phyloP scores from a whole-genome alignment of 2,329 filamentous ascomycete species.

The Arachnomyces sp. region DNA sequence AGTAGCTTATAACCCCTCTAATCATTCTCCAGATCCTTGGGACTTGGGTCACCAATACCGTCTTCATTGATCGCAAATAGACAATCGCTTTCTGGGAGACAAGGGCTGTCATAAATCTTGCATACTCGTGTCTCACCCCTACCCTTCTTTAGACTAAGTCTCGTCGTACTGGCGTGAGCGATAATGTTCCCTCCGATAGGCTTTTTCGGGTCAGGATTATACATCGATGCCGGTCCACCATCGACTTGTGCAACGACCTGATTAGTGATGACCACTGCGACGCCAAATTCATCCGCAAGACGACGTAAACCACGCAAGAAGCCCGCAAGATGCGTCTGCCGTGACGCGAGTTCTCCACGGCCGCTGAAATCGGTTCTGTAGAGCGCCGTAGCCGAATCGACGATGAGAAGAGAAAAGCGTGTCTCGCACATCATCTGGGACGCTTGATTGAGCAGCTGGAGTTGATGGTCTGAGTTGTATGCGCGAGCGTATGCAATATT shows the following conservation, averaged over 20 bases:
- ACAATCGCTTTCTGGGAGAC: slow-evolving; percentile 91
- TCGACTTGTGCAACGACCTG: slow-evolving; percentile 98
- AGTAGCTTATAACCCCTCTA: slow-evolving; percentile 20
- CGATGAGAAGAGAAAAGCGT: slow-evolving; percentile 87
- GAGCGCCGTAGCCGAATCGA: slow-evolving; percentile 90
- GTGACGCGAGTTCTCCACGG: slow-evolving; percentile 90
- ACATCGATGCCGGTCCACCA: slow-evolving; percentile 93
- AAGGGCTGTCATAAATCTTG: slow-evolving; percentile 98
- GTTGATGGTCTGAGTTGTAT: slow-evolving; percentile 97
- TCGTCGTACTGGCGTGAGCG: slow-evolving; percentile 90
- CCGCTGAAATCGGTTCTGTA: slow-evolving; percentile 96
- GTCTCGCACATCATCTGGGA: slow-evolving; percentile 99
- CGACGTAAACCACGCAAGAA: slow-evolving; percentile 43
- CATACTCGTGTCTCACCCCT: slow-evolving; percentile 91
- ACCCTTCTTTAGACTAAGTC: slow-evolving; percentile 92
- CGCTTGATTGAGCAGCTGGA: slow-evolving; percentile 89
- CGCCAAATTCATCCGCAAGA: slow-evolving; percentile 71
- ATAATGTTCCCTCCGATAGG: slow-evolving; percentile 99
- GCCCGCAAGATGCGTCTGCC: slow-evolving; percentile 56
- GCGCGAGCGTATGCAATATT: slow-evolving; percentile 97
- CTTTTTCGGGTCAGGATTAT: slow-evolving; percentile 98
- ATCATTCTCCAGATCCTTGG: slow-evolving; percentile 90
- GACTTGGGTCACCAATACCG: slow-evolving; percentile 89
- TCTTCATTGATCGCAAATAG: slow-evolving; percentile 96
- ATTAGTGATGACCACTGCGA: slow-evolving; percentile 97